These are phyloP conservation scores for Beta lomatogona DNA, from an alignment of 179 eudicot species.

Conservation along the genomic window DNA sequence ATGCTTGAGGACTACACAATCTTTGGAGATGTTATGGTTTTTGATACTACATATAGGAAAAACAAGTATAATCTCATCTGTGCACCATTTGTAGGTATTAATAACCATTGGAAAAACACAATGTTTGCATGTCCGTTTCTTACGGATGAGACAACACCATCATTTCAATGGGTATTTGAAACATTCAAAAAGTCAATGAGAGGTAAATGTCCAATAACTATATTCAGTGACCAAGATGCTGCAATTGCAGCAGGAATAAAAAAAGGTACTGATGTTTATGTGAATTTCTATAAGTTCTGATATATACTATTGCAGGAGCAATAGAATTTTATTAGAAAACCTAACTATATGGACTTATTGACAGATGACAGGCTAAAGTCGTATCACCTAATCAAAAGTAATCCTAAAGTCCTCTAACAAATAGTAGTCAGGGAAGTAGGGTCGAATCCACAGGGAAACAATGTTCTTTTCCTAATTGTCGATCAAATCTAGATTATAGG, in stretches of 20 bases:
- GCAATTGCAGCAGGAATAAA: neutral
- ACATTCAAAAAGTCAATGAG: slow-evolving; percentile 10
- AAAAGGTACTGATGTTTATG: neutral
- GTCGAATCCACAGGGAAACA: no score
- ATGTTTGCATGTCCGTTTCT: slow-evolving; percentile 15
- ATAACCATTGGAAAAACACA: slow-evolving; percentile 9
- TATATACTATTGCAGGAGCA: no score
- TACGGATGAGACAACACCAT: neutral
- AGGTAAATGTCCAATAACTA: neutral
- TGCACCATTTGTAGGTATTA: slow-evolving; percentile 8
- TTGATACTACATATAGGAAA: slow-evolving; percentile 8
- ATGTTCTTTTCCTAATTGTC: no score
- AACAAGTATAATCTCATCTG: slow-evolving; percentile 15
- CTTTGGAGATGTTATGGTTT: neutral
- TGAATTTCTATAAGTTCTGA: no score
- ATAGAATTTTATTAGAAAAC: no score
- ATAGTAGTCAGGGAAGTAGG: no score
- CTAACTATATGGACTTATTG: no score
- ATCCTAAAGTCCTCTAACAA: no score
- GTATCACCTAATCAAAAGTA: no score
- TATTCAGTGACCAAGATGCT: neutral
- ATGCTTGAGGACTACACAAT: slow-evolving; percentile 3
- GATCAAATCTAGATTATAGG: no score
- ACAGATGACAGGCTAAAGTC: no score
- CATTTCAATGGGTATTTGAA: slow-evolving; percentile 6